Conservation (phyloP, 1,284 basidiomycete species). For the Tilletia indica region DNA sequence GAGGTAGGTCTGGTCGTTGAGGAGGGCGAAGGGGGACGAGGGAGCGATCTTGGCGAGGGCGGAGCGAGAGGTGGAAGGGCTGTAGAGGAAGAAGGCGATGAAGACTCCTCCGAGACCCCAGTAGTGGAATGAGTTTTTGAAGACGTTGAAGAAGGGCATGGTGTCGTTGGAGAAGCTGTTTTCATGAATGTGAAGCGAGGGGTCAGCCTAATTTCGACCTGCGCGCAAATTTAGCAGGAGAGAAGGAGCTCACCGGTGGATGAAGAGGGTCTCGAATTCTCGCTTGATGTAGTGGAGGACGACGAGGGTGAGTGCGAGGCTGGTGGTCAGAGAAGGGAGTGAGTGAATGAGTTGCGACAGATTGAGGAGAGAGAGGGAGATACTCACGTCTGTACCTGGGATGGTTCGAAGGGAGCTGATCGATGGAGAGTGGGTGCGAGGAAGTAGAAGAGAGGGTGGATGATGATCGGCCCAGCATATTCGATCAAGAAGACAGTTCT, state of each 20-base stretch:
- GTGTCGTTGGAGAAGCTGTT: conserved; percentile 85
- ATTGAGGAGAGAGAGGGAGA: conserved; percentile 2
- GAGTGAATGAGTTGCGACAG: no score
- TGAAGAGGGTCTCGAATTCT: conserved; percentile 86
- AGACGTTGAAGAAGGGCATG: conserved; percentile 83
- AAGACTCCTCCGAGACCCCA: conserved; percentile 71
- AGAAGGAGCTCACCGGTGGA: conserved; percentile 24
- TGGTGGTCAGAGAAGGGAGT: conserved; percentile 53
- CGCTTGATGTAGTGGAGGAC: conserved; percentile 88
- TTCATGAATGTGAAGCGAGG: no score
- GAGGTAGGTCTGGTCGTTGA: conserved; percentile 67
- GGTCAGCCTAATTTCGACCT: no score
- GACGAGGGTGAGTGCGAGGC: conserved; percentile 74
- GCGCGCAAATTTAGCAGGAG: no score
- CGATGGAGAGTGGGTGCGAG: conserved; percentile 71
- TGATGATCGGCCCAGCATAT: conserved; percentile 74
- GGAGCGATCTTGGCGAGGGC: conserved; percentile 71
- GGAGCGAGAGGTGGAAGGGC: conserved; percentile 66
- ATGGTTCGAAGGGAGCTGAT: conserved; percentile 66
- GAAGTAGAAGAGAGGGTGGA: conserved; percentile 84
- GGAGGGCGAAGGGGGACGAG: conserved; percentile 67
- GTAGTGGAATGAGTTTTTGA: conserved; percentile 67
- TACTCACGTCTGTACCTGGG: conserved; percentile 71
- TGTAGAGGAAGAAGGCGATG: conserved; percentile 35
- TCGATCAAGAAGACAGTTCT: conserved; percentile 54